phyloP scores from a whole-genome alignment of 208 protist genomes.

The Novymonas esmeraldas region DNA sequence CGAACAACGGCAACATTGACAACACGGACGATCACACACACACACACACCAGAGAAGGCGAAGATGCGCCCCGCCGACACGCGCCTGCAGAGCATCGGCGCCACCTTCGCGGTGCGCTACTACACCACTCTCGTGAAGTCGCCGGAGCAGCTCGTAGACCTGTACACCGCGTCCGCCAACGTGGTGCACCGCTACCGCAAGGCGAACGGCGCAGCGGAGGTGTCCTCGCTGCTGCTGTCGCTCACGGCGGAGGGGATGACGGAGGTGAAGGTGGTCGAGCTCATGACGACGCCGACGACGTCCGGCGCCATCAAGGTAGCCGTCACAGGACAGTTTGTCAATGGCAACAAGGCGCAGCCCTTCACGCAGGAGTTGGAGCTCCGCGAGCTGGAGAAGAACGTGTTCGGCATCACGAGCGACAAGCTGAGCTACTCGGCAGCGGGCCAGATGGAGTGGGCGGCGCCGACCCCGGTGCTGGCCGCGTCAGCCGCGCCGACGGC shows the following conservation, averaged over 20 bases:
- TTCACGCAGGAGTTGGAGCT: constrained; percentile 77
- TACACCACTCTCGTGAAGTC: constrained; percentile 63
- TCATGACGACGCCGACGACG: constrained; percentile 29
- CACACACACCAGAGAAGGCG: not conserved
- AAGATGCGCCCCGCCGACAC: constrained; percentile 16
- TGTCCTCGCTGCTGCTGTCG: constrained; percentile 37
- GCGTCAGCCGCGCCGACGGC: not conserved
- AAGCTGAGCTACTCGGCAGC: constrained; percentile 29
- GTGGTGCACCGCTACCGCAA: constrained; percentile 48
- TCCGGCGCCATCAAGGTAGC: constrained; percentile 43
- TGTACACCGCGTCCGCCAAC: constrained; percentile 53
- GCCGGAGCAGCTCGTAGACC: constrained; percentile 39
- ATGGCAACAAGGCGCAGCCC: constrained; percentile 11
- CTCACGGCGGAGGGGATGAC: constrained; percentile 24
- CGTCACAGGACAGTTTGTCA: constrained; percentile 40
- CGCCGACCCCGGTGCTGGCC: constrained; percentile 16
- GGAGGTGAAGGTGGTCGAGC: constrained; percentile 37
- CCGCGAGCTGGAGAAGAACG: constrained; percentile 45
- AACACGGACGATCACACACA: not conserved
- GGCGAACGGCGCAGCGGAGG: constrained; percentile 32
- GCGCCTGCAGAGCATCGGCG: constrained; percentile 46
- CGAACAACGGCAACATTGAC: too few species aligned
- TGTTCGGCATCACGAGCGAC: constrained; percentile 66
- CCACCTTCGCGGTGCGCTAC: constrained; percentile 72
- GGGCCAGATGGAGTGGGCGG: constrained; percentile 1